Evolutionary conservation across 306 rosid genomes (phyloP), one percentile per base, ranked within the genome.

Genomic region (Prunus padus): DNA sequence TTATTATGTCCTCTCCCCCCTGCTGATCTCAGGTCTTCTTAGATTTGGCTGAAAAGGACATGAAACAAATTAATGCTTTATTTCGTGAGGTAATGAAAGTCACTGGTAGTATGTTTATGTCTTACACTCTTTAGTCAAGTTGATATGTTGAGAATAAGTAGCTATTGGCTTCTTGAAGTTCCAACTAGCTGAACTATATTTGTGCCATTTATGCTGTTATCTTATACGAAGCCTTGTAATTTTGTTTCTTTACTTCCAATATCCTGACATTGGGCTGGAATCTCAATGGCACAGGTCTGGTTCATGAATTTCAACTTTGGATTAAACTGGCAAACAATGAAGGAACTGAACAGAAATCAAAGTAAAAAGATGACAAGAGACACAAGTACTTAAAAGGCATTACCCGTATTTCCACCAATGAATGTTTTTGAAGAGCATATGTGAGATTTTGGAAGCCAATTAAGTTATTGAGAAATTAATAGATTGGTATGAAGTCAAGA

Each of bases 1-100:
- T 56, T 57, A 60, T 18, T n/a, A 2, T 40, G 28, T 9, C 26
- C 19, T 77, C 69, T 37, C 22, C 10, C 47, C 37, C 23, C 5
- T 25, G 69, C 77, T 74, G 80, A 66, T 84, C 64, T 65, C 84
- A 95, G 98, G 91, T 95, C 71, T 92, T 95, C 83, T 87, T 90
- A 71, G 93, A 95, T 64, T 85, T 95, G 89, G 80, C 93, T 45
- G 96, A 90, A 79, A 95, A 92, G 92, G 98, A 92, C 84, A 87
- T 92, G 92, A 90, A 85, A 81, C 89, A 87, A 89, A 86, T 95
- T 65, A 95, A 84, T 67, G 83, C 88, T 74, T 82, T 95, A 75
- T 92, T 95, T 64, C 84, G 87, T 46, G 98, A 95, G 98, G 98
- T 92, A 87, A 80, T 76, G 71, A 56, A 26, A 68, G 65, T 61